Evolutionary conservation across 1,284 basidiomycete species (phyloP).

Genomic region (Neonothopanus nambi): DNA sequence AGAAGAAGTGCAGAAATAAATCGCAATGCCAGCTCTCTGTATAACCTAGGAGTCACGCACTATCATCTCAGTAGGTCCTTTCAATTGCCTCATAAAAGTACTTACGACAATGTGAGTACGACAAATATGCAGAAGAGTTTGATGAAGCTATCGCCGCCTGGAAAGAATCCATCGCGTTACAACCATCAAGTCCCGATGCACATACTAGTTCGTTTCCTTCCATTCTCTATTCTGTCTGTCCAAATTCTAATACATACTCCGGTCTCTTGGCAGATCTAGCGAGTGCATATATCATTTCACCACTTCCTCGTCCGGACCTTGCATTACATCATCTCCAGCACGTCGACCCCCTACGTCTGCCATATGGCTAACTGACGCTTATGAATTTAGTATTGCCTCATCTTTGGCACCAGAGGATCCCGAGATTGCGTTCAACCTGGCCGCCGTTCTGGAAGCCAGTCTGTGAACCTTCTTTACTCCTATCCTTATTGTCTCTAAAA

Average conservation of each 20-base stretch:
- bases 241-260: background rate
- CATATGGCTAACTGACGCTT: conserved; percentile 5
- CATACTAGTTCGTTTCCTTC: conserved; percentile 72
- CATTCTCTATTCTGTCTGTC: conserved; percentile 9
- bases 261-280: conserved; percentile 68
- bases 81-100: conserved; percentile 6
- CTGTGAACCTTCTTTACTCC: conserved; percentile 34
- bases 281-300: conserved; percentile 90
- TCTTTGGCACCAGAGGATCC: conserved; percentile 89
- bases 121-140: conserved; percentile 67
- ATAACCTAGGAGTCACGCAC: conserved; percentile 87
- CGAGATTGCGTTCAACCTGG: conserved; percentile 94
- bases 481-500: conserved; percentile 31
- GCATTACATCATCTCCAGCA: conserved; percentile 88
- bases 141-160: conserved; percentile 83
- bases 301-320: conserved; percentile 83
- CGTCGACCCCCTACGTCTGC: conserved; percentile 29
- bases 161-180: conserved; percentile 82
- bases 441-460: conserved; percentile 89
- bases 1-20: conserved; percentile 80
- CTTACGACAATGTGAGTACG: conserved; percentile 4
- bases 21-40: conserved; percentile 79
- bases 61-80: conserved; percentile 77
- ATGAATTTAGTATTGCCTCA: conserved; percentile 68
- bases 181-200: conserved; percentile 86